A percentile compares a stretch with the other conserved stretches of the same genome.
Evolutionary conservation across 2,329 filamentous ascomycete genomes (phyloP).

Genomic region (Cordyceps cicadae): DNA sequence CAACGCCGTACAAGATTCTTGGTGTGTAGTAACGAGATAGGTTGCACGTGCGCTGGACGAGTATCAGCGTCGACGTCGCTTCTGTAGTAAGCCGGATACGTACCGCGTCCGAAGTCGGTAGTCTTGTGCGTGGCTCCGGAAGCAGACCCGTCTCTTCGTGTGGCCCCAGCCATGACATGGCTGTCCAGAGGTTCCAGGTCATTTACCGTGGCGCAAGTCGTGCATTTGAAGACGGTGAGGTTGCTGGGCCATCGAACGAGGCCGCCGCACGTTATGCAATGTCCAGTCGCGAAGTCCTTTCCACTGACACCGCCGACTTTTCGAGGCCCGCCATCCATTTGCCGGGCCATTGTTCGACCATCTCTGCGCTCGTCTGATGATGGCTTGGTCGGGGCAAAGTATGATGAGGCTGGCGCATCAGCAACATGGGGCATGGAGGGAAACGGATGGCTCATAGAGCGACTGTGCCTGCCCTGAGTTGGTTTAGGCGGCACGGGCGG

Average conservation of each 20-base stretch:
- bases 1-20: conserved; percentile 26
- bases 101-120: conserved; percentile 6
- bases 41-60: conserved; percentile 14
- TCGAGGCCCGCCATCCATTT: conserved; percentile 23
- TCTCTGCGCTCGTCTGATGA: conserved; percentile 32
- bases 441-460: conserved; percentile 75
- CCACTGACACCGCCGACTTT: conserved; percentile 19
- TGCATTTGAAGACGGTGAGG: conserved; percentile 69
- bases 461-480: conserved; percentile 23
- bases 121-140: conserved; percentile 2
- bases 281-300: conserved; percentile 59
- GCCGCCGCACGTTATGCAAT: conserved; percentile 80
- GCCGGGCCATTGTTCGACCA: conserved; percentile 23
- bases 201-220: conserved; percentile 77
- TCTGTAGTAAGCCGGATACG: neutral
- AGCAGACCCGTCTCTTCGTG: conserved; percentile 17
- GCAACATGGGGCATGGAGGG: conserved; percentile 56
- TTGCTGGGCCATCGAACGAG: conserved; percentile 71
- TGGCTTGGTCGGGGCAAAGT: conserved; percentile 24
- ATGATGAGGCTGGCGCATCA: conserved; percentile 16
- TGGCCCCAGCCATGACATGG: conserved; percentile 17
- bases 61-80: neutral
- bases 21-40: conserved; percentile 28
- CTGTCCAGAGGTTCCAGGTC: conserved; percentile 44
- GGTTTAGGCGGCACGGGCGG: conserved; percentile 5